A percentile compares a stretch with the other conserved stretches of the same genome.
phyloP scores from a whole-genome alignment of 2,329 filamentous ascomycete species.

The Thermothelomyces thermophilus region DNA sequence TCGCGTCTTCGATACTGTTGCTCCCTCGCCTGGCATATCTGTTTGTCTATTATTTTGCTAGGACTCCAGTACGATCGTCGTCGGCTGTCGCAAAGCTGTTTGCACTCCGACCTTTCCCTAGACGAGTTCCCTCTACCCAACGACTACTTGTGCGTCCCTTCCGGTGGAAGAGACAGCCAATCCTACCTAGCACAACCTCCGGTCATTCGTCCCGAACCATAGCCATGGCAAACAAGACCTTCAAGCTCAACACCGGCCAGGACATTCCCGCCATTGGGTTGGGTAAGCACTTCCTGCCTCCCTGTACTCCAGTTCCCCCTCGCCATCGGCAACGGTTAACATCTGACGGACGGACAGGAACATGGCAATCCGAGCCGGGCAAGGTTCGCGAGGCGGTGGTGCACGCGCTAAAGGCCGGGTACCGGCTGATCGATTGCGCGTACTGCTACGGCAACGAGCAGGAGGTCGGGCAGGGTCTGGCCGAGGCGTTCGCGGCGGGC shows the following conservation, averaged over 20 bases:
- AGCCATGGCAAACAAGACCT: slow-evolving; percentile 49
- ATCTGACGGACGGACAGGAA: slow-evolving; percentile 49
- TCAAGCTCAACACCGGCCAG: slow-evolving; percentile 58
- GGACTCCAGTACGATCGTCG: background rate
- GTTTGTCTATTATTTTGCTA: background rate
- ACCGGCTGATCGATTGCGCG: slow-evolving; percentile 61
- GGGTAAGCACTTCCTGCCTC: slow-evolving; percentile 36
- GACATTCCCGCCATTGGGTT: slow-evolving; percentile 59
- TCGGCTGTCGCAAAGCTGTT: slow-evolving; percentile 4
- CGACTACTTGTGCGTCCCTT: background rate
- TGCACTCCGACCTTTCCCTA: background rate
- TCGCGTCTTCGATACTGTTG: too few species aligned
- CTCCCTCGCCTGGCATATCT: slow-evolving; percentile 3
- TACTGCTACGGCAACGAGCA: slow-evolving; percentile 78
- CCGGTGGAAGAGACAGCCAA: background rate
- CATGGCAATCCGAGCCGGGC: slow-evolving; percentile 57
- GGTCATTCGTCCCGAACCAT: background rate
- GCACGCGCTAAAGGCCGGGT: slow-evolving; percentile 50
- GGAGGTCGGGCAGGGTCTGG: slow-evolving; percentile 72
- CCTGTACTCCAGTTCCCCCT: slow-evolving; percentile 1
- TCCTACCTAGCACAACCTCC: background rate
- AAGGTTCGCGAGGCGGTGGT: slow-evolving; percentile 53
- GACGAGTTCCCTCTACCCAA: background rate
- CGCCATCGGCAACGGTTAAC: too few species aligned
- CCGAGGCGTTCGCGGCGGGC: slow-evolving; percentile 63